Base-by-base conservation (phyloP, 2,329 filamentous ascomycete species). In the Monosporascus sp. region DNA sequence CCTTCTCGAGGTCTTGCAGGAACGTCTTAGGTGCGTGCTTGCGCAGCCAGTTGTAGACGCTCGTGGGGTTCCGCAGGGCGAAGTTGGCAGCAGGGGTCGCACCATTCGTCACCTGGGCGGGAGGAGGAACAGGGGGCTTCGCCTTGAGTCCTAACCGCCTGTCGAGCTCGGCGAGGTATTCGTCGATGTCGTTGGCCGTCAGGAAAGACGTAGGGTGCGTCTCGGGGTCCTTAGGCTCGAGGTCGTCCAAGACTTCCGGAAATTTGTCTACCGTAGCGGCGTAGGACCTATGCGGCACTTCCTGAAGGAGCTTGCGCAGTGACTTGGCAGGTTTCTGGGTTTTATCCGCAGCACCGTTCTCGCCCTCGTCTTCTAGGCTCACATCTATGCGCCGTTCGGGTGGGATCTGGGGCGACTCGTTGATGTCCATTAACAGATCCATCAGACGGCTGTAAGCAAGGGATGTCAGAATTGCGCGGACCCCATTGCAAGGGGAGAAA, bases 1-100 rank as follows among this genome's bases (percentile, higher is more conserved):
- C 67, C 31, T 72, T 71, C 62, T 87, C 84, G 52, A 85, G 82
- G 63, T 91, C 89, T 68, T 96, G 88, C 20, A 95, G 74, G 74
- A 96, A 92, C 48, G 91, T 86, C 69, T 93, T 86, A 3, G 91
- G 89, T 54, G 90, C 86, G 70, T 96, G 81, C 66, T 90, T 86
- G 57, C 90, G 83, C 14, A 99, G 81, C 94, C 94, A 99, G 70
- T 95, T 97, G 74, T 96, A 95, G 3, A 96, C 92, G 54, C 89
- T 95, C 43, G 90, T 89, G 0, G 92, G 91, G 68, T 97, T 97
- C 50, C 82, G 82, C 24, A 90, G 71, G 27, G 79, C 77, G 49
- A 79, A 66, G 72, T 78, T 70, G 66, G 70, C 68, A 61, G 62
- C 66, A 50, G 65, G 47, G 54, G 68, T 67, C 24, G 65, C 63